Conservation (phyloP, 257 asterid genomes). For the Leonotis leonurus region DNA sequence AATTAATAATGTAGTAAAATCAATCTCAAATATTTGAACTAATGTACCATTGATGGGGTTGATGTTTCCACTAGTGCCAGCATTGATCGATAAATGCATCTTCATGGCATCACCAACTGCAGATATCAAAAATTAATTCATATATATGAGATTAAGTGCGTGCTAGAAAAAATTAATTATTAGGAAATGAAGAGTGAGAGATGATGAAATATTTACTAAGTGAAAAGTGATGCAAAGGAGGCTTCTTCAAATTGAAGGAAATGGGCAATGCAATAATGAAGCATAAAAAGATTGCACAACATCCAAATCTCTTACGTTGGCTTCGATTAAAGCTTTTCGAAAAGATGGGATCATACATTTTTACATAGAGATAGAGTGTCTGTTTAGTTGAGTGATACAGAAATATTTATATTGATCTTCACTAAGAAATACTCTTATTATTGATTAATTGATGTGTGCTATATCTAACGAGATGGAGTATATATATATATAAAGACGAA, state of each 20-base stretch:
- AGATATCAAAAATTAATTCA: too few relatives aligned
- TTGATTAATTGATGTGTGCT: too few relatives aligned
- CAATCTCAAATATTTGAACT: too few relatives aligned
- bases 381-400: too few relatives aligned
- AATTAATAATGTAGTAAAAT: too few relatives aligned
- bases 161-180: not conserved
- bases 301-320: conserved; percentile 21
- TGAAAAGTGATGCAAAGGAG: conserved; percentile 24
- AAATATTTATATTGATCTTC: too few relatives aligned
- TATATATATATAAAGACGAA: too few relatives aligned
- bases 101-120: conserved; percentile 24
- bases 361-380: not conserved
- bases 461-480: too few relatives aligned
- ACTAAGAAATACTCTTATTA: too few relatives aligned
- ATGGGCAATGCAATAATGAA: conserved; percentile 26
- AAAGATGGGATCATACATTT: not conserved
- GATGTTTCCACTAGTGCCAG: not conserved
- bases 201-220: conserved; percentile 28
- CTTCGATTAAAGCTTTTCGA: not conserved
- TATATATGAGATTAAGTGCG: too few relatives aligned
- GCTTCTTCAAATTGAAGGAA: conserved; percentile 35
- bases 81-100: conserved; percentile 24
- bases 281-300: conserved; percentile 29
- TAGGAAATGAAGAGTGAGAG: not conserved
- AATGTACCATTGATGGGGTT: not conserved